Evolutionary conservation across 73 alveolate species (phyloP).

Genomic region (Vitrella brassicaformis): DNA sequence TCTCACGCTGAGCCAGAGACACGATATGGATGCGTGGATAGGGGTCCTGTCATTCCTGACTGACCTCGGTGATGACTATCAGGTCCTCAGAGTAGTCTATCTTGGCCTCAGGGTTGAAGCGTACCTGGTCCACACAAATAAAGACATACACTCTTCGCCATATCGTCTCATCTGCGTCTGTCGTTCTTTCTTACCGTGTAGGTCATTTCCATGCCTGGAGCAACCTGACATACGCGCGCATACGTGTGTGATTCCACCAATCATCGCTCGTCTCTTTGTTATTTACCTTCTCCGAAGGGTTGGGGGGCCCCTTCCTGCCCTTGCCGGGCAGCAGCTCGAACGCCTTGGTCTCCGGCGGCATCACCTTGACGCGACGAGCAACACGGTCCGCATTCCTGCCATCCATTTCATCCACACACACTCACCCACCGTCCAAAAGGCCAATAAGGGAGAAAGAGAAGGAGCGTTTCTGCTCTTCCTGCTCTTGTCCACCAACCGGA

Average conservation of each 20-base stretch:
- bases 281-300: constrained; percentile 2
- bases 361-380: constrained; percentile 87
- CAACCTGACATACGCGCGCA: constrained; percentile 20
- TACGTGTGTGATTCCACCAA: not conserved
- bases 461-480: constrained; percentile 24
- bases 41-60: not conserved
- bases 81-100: constrained; percentile 54
- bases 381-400: constrained; percentile 88
- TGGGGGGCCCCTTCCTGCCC: constrained; percentile 44
- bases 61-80: constrained; percentile 45
- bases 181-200: constrained; percentile 41
- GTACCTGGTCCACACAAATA: constrained; percentile 1
- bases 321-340: constrained; percentile 86
- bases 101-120: constrained; percentile 62
- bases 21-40: not conserved
- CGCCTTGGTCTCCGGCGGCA: constrained; percentile 95
- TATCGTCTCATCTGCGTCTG: too few species aligned
- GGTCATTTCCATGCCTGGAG: constrained; percentile 74
- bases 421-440: too few species aligned
- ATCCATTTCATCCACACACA: too few species aligned
- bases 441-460: constrained; percentile 23
- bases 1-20: constrained; percentile 86
- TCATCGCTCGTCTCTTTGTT: not conserved
- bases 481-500: constrained; percentile 30
- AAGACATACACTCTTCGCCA: not conserved